Evolutionary conservation across 169 alveolate genomes (phyloP).

Genomic region (Cystoisospora suis): DNA sequence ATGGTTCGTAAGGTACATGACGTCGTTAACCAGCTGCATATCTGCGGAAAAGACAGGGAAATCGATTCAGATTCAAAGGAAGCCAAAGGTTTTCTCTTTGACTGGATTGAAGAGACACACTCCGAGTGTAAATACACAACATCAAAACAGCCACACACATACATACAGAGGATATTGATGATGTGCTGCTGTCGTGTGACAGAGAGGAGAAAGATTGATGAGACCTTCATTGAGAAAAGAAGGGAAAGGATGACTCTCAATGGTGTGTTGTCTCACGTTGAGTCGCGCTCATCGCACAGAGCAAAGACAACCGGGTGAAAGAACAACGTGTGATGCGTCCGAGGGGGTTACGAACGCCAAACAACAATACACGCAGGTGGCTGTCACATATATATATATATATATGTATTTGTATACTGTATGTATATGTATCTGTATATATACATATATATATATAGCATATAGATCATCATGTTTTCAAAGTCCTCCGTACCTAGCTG

Average conservation of each 20-base stretch:
- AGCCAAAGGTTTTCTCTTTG: no score
- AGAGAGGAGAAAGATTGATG: no score
- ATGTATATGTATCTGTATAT: neutral
- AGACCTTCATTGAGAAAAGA: no score
- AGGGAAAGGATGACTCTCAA: no score
- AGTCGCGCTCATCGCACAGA: no score
- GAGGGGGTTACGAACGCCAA: neutral
- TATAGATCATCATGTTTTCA: neutral
- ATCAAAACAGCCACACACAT: no score
- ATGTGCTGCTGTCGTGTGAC: no score
- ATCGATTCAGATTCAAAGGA: no score
- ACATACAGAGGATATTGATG: no score
- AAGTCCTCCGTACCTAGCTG: neutral
- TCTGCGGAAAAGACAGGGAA: neutral
- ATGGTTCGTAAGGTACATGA: neutral
- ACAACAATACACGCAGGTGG: neutral
- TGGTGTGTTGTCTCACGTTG: no score
- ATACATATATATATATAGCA: neutral
- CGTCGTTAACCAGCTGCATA: neutral
- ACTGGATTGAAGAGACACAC: no score
- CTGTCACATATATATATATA: neutral
- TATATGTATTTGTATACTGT: neutral
- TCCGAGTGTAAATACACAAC: no score
- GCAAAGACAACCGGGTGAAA: neutral
- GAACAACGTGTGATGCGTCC: neutral